Evolutionary conservation across 129 eudicot genomes (phyloP).

Genomic region (Sambucus nigra): DNA sequence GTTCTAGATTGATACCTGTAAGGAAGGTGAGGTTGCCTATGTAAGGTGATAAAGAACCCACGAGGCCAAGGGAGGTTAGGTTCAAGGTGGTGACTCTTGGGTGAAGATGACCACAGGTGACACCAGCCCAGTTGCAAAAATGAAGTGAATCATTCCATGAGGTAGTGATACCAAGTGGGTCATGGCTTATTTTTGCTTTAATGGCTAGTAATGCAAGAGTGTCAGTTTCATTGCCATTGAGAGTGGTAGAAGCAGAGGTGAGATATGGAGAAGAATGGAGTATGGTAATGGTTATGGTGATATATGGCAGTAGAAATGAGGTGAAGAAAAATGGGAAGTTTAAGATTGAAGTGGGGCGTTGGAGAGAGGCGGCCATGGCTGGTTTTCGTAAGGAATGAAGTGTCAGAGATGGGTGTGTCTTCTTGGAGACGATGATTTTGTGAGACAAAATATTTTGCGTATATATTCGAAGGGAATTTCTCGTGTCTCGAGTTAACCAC

Average conservation of each 20-base stretch:
- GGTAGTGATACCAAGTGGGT: constrained; percentile 11
- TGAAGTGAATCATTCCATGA: constrained; percentile 14
- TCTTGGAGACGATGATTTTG: background rate
- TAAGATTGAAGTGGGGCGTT: background rate
- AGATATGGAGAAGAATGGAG: background rate
- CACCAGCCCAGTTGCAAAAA: constrained; percentile 17
- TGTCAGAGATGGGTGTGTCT: background rate
- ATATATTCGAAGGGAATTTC: too few relatives aligned
- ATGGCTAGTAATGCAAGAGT: constrained; percentile 14
- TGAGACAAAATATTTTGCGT: too few relatives aligned
- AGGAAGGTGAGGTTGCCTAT: constrained; percentile 32
- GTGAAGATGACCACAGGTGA: constrained; percentile 16
- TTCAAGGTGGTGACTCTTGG: constrained; percentile 15
- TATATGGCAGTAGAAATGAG: background rate
- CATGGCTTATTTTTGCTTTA: constrained; percentile 12
- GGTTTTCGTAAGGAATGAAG: too few relatives aligned
- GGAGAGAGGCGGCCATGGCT: constrained; percentile 6
- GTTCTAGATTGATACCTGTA: constrained; percentile 7
- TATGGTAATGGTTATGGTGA: background rate
- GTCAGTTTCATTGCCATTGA: constrained; percentile 9
- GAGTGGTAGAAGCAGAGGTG: background rate
- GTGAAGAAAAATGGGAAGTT: background rate
- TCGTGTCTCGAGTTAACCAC: too few relatives aligned
- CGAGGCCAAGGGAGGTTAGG: constrained; percentile 9
- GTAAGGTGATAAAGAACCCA: constrained; percentile 13